Percentiles rank a stretch among this genome's conserved stretches.
Evolutionary conservation across 306 rosid genomes (phyloP).

Genomic region (Fagus crenata): DNA sequence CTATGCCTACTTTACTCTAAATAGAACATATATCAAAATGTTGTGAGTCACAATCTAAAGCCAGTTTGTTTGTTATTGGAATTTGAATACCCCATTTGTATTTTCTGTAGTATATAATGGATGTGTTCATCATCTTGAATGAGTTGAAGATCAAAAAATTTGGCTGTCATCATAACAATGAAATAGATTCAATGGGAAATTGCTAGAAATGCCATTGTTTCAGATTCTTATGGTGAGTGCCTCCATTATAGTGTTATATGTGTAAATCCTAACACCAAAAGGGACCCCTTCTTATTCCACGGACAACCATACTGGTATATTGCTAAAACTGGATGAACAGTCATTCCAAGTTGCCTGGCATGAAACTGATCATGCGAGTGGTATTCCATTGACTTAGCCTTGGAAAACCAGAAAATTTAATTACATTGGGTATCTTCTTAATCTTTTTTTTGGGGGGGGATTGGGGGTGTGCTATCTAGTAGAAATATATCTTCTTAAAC

Average conservation of each 20-base stretch:
- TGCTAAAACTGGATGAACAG: not conserved
- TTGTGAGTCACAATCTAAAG: not conserved
- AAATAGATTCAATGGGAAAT: not conserved
- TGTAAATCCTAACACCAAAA: too few species aligned
- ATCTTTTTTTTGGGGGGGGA: not conserved
- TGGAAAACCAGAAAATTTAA: conserved; percentile 4
- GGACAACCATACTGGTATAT: not conserved
- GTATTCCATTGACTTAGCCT: not conserved
- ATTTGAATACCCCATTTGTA: not conserved
- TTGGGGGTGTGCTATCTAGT: too few species aligned
- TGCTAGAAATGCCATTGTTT: too few species aligned
- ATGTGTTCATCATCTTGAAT: not conserved
- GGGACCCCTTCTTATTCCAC: too few species aligned
- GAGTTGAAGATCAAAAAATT: not conserved
- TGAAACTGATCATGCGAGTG: not conserved
- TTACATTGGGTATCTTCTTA: not conserved
- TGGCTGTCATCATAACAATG: not conserved
- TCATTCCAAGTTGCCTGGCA: conserved; percentile 2
- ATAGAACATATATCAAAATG: not conserved
- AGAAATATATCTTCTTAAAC: too few species aligned
- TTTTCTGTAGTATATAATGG: not conserved
- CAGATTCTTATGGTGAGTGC: too few species aligned
- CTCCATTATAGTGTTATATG: too few species aligned
- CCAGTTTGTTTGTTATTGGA: not conserved
- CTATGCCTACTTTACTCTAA: not conserved